Evolutionary conservation across 129 eudicot genomes (phyloP).

Genomic region (Ambrosia artemisiifolia): DNA sequence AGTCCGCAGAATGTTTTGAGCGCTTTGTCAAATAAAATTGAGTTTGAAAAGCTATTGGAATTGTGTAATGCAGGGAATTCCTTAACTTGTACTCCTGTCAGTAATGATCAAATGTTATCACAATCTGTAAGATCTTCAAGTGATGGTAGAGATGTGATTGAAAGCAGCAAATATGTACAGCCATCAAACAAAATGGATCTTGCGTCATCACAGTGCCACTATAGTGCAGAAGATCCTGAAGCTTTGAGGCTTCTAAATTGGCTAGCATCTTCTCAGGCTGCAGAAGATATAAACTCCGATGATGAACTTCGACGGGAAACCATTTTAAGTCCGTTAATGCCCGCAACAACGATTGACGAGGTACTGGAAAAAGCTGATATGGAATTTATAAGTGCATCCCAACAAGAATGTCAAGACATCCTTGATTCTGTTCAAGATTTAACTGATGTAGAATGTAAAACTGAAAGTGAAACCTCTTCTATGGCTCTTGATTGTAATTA

Average conservation of each 20-base stretch:
- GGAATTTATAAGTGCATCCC: slow-evolving; percentile 72
- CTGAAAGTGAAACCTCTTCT: slow-evolving; percentile 16
- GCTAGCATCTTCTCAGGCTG: slow-evolving; percentile 99
- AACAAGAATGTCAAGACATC: slow-evolving; percentile 97
- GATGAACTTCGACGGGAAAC: slow-evolving; percentile 83
- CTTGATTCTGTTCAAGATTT: slow-evolving; percentile 79
- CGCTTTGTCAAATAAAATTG: slow-evolving; percentile 47
- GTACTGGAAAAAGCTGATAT: slow-evolving; percentile 84
- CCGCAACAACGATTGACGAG: slow-evolving; percentile 64
- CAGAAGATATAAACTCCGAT: slow-evolving; percentile 91
- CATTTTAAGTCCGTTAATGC: slow-evolving; percentile 80
- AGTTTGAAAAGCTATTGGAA: slow-evolving; percentile 46
- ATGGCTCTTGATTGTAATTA: slow-evolving; percentile 12
- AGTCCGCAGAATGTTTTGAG: slow-evolving; percentile 53
- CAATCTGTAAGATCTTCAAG: slow-evolving; percentile 27
- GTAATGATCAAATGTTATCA: slow-evolving; percentile 11
- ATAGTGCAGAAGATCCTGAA: slow-evolving; percentile 57
- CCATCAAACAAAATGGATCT: slow-evolving; percentile 21
- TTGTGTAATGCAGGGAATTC: slow-evolving; percentile 35
- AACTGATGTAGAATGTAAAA: slow-evolving; percentile 30
- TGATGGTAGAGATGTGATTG: slow-evolving; percentile 35
- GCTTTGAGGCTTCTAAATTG: slow-evolving; percentile 80
- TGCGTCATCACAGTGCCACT: slow-evolving; percentile 15
- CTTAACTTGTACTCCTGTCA: slow-evolving; percentile 30
- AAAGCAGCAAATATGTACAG: slow-evolving; percentile 20